A percentile compares a stretch with the other conserved stretches of the same genome.
phyloP scores from a whole-genome alignment of 2,329 filamentous ascomycete species.

The Zymoseptoria tritici region DNA sequence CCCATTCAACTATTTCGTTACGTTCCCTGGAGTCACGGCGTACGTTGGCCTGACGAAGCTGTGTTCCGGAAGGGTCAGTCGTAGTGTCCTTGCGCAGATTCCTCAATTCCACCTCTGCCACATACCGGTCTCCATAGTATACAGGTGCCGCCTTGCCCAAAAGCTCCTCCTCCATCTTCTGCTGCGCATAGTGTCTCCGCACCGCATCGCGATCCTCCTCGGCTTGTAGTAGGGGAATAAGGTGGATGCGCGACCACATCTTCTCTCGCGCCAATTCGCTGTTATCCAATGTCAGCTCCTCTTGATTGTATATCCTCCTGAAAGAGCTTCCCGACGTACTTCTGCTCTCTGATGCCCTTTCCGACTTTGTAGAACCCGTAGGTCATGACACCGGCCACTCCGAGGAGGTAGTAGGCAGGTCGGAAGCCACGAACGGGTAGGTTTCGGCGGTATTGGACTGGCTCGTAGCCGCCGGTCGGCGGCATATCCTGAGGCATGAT shows the following conservation, averaged over 20 bases:
- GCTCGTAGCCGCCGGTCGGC: constrained; percentile 85
- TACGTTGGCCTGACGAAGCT: constrained; percentile 80
- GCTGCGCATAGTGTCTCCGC: constrained; percentile 74
- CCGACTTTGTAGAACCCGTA: constrained; percentile 88
- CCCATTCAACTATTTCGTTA: constrained; percentile 44
- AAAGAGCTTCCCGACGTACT: constrained; percentile 50
- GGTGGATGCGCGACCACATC: constrained; percentile 94
- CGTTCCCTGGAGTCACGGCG: constrained; percentile 57
- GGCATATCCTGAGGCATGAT: constrained; percentile 96
- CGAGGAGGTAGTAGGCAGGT: constrained; percentile 69
- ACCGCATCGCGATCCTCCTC: constrained; percentile 96
- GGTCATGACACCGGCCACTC: constrained; percentile 68
- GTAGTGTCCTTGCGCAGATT: constrained; percentile 3
- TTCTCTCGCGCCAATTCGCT: constrained; percentile 95
- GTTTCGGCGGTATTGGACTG: constrained; percentile 98
- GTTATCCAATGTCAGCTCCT: constrained; percentile 13
- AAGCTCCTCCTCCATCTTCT: constrained; percentile 83
- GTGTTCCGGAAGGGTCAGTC: constrained; percentile 2
- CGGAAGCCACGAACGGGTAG: constrained; percentile 85
- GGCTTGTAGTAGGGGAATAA: constrained; percentile 88
- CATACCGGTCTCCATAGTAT: constrained; percentile 83
- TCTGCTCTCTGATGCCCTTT: constrained; percentile 78
- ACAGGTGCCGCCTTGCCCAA: constrained; percentile 75
- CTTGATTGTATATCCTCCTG: not conserved
- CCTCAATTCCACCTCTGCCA: constrained; percentile 5